Percentiles rank a stretch among this genome's conserved stretches.
Evolutionary conservation across 1,139 yeast genomes (phyloP).

Genomic region (Zhuliangozyma blackwelliae): DNA sequence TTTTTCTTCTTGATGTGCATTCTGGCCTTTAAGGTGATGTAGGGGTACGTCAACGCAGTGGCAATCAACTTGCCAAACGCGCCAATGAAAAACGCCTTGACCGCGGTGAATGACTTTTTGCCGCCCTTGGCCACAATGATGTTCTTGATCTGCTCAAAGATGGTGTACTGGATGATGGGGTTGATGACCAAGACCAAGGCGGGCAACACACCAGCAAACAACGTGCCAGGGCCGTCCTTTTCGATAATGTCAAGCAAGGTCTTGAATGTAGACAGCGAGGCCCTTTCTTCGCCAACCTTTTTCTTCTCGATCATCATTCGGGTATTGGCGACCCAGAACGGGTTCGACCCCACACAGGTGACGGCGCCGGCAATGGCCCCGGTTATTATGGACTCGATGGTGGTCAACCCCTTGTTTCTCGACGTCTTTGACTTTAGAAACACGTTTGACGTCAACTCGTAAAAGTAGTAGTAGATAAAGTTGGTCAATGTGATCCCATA

Average conservation of each 20-base stretch:
- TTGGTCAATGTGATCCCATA: slow-evolving; percentile 84
- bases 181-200: slow-evolving; percentile 81
- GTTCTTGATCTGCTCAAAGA: slow-evolving; percentile 82
- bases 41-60: slow-evolving; percentile 84
- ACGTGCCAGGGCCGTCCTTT: slow-evolving; percentile 66
- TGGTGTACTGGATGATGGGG: slow-evolving; percentile 89
- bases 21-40: slow-evolving; percentile 83
- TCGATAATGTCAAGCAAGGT: slow-evolving; percentile 60
- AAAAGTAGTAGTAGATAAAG: slow-evolving; percentile 86
- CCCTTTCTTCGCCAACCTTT: slow-evolving; percentile 19
- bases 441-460: slow-evolving; percentile 62
- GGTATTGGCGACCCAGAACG: slow-evolving; percentile 94
- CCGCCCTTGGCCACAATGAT: slow-evolving; percentile 53
- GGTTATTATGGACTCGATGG: slow-evolving; percentile 69
- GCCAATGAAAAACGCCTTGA: slow-evolving; percentile 80
- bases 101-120: slow-evolving; percentile 43
- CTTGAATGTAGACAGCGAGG: slow-evolving; percentile 39
- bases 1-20: slow-evolving; percentile 65
- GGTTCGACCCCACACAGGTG: slow-evolving; percentile 84
- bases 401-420: slow-evolving; percentile 43
- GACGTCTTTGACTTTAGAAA: slow-evolving; percentile 39
- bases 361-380: slow-evolving; percentile 88
- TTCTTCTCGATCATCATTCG: slow-evolving; percentile 64
- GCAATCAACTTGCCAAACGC: slow-evolving; percentile 88
- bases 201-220: slow-evolving; percentile 83